Evolutionary conservation across 768 basidiomycete species (phyloP).

Genomic region (Suillus hirtellus): DNA sequence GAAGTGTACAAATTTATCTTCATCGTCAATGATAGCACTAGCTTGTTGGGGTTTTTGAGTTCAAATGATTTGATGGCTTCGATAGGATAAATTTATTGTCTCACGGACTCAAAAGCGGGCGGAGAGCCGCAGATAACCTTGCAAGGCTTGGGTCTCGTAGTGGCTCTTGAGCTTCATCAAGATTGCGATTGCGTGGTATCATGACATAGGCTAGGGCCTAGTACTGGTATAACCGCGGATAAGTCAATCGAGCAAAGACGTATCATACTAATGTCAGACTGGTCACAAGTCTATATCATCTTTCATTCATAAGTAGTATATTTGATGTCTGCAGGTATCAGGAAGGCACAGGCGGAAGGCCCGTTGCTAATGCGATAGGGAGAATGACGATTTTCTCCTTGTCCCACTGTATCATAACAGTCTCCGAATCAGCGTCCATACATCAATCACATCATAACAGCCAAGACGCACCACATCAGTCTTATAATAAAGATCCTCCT

Average conservation of each 20-base stretch:
- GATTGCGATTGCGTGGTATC: not conserved
- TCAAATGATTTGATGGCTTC: not conserved
- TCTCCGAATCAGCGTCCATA: not conserved
- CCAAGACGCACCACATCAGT: slow-evolving; percentile 22
- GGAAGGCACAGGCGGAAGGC: slow-evolving; percentile 14
- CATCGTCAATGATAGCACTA: no score
- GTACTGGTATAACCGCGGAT: no score
- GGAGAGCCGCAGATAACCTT: not conserved
- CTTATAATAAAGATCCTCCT: slow-evolving; percentile 27
- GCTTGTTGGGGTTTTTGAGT: not conserved
- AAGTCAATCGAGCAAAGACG: no score
- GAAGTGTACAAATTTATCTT: no score
- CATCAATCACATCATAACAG: not conserved
- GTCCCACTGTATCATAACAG: slow-evolving; percentile 50
- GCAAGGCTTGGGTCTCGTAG: not conserved
- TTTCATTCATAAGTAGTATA: not conserved
- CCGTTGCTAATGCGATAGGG: slow-evolving; percentile 40
- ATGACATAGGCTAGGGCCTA: not conserved
- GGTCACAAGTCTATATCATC: not conserved
- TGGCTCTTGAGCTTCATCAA: not conserved
- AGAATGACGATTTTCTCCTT: slow-evolving; percentile 52
- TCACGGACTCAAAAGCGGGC: not conserved
- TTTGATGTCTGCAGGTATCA: not conserved
- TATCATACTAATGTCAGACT: no score
- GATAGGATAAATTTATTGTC: not conserved